These are phyloP conservation scores for Aphanocladium album DNA, from an alignment of 2,329 filamentous ascomycete species.

Conservation along the genomic window DNA sequence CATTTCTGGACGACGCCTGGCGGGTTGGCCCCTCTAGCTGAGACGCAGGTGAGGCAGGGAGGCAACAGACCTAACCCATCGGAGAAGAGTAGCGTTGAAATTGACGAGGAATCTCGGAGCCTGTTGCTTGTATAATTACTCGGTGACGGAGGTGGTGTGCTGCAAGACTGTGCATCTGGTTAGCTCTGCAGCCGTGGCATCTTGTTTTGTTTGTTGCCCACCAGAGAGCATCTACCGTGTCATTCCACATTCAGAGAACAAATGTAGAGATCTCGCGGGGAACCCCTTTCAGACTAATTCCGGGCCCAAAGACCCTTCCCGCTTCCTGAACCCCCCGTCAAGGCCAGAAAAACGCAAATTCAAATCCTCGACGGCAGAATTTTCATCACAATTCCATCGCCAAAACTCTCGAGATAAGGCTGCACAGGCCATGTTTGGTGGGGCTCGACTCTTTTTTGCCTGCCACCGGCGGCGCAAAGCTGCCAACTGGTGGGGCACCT, in stretches of 20 bases:
- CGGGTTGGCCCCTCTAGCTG: neutral
- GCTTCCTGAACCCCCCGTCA: no score
- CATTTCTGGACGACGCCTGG: neutral
- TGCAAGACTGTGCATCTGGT: no score
- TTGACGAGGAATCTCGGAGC: neutral
- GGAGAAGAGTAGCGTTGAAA: neutral
- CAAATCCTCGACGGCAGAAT: neutral
- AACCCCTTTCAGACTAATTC: no score
- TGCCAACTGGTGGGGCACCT: conserved; percentile 4
- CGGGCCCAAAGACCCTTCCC: no score
- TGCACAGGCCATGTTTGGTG: conserved; percentile 11
- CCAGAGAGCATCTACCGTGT: no score
- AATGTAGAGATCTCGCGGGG: neutral
- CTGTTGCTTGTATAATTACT: neutral
- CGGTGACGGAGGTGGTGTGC: neutral
- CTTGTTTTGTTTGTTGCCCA: no score
- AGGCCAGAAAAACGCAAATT: no score
- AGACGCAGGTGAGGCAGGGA: conserved; percentile 1
- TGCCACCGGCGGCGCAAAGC: no score
- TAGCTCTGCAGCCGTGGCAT: neutral
- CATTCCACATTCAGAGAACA: no score
- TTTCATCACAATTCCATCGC: conserved; percentile 2
- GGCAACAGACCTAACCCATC: conserved; percentile 9
- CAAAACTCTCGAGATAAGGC: conserved; percentile 1
- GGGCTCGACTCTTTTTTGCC: neutral